Evolutionary conservation across 129 eudicot species (phyloP), one percentile per base, ranked within the genome.

Genomic region (Helichrysum umbraculigerum): DNA sequence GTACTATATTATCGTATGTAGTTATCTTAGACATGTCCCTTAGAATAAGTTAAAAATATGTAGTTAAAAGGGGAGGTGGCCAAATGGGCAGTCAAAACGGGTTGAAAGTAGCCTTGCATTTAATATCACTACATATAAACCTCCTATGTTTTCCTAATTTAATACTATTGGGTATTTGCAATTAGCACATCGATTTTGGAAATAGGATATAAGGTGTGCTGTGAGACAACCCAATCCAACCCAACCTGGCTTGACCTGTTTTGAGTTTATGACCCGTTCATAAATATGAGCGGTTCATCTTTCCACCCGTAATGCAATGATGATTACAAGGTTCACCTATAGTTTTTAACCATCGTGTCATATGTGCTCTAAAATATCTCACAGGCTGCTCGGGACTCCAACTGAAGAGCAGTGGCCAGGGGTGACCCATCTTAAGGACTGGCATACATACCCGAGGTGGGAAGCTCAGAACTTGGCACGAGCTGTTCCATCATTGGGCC

Each of bases 341-440:
- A 17, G 62, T 56, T 19, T 56, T 19, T 6, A 11, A 17, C 62
- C 66, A 56, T 32, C 10, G 20, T 42, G 42, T 4, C 52, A 73
- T 73, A 17, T 63, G 22, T 76, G 41, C 34, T 56, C 68, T 56
- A n/a, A n/a, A 41, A 21, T 59, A 12, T 11, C 28, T 73, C 67
- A 50, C 61, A 92, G 98, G 90, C 76, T 94, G 89, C 82, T 94
- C 42, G 98, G 98, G 70, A 94, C 98, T 15, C 98, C 98, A 72
- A 84, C 80, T 2, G 98, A 94, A 81, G 83, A 84, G 73, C 84
- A 82, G 67, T 94, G 98, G 98, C 92, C 97, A 7, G 97, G 97
- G 57, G 98, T 94, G 22, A 83, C 76, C 66, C 47, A 83, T 41
- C 59, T 94, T n/a, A n/a, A n/a, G n/a, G n/a, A n/a, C n/a, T n/a